Base-by-base conservation (phyloP, 352 stramenopile genomes). In the Phytopythium litorale region DNA sequence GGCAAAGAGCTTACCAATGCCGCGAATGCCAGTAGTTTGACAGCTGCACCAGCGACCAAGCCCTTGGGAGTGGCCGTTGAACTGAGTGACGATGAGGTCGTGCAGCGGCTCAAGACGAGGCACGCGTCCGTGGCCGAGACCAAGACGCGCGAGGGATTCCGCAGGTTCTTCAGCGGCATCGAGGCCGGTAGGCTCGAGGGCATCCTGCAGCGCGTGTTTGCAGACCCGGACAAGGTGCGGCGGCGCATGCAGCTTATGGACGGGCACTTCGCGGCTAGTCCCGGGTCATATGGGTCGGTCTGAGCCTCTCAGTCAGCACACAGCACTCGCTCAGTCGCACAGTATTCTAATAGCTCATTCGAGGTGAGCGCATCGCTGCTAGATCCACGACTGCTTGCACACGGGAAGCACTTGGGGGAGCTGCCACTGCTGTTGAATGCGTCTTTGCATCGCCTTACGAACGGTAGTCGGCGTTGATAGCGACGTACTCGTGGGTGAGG, bases 381-480 rank as follows among this genome's bases (percentile, higher is more conserved):
- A 25, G 7, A 3, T 18, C 7, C 38, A 12, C 7, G 42, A 48
- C 7, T 3, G n/a, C 18, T 48, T 18, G 9, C 38, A n/a, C 4
- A 0, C 38, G 19, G 38, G 7, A 45, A n/a, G 18, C 18, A n/a
- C 42, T 48, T 19, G 19, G 5, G n/a, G 7, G 42, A 68, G 42
- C 60, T 56, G 42, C 48, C 56, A 30, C 33, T 16, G 11, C 57
- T 58, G 21, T 9, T 28, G n/a, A 16, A 6, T 28, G n/a, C 45
- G 46, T 53, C 23, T n/a, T n/a, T 4, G 30, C 23, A 12, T 35
- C 35, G 55, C 43, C 63, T 37, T 95, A 99, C 74, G 94, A 99
- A 50, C 97, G 89, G 73, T 99, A 99, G 72, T 99, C 97, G 53
- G 97, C 97, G 81, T 99, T 99, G 66, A 99, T 97, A 38, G 89